Evolutionary conservation across 768 basidiomycete genomes (phyloP).

Genomic region (Mrakia hoshinonis): DNA sequence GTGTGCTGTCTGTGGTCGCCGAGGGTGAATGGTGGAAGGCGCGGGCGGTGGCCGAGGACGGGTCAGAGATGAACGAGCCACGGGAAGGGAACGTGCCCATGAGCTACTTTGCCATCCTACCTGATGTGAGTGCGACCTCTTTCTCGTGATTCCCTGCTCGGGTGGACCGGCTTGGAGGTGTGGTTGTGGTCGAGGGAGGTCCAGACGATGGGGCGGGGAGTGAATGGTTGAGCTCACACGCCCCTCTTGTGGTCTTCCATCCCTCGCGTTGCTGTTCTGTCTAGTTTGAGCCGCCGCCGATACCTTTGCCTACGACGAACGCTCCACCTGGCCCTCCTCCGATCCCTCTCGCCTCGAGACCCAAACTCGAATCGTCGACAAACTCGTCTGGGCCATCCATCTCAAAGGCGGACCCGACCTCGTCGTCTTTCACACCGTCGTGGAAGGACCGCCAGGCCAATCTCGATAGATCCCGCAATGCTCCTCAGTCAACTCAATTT

Average conservation of each 20-base stretch:
- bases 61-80: not conserved
- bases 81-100: constrained; percentile 10
- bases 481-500: not conserved
- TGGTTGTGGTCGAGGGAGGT: not conserved
- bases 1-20: not conserved
- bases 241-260: not conserved
- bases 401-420: not conserved
- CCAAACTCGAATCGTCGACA: not conserved
- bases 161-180: not conserved
- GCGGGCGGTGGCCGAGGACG: constrained; percentile 5
- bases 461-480: not conserved
- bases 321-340: constrained; percentile 4
- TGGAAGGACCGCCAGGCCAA: not conserved
- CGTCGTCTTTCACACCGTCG: not conserved
- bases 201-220: not conserved
- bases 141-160: not conserved
- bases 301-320: not conserved
- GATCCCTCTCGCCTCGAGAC: not conserved
- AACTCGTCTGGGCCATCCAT: not conserved
- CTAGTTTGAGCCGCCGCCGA: not conserved
- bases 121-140: not conserved
- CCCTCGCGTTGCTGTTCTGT: not conserved
- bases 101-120: not conserved
- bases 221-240: not conserved
- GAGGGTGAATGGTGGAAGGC: constrained; percentile 16